These are phyloP conservation scores for Amanita inopinata DNA, from an alignment of 768 basidiomycete genomes.

Conservation along the genomic window DNA sequence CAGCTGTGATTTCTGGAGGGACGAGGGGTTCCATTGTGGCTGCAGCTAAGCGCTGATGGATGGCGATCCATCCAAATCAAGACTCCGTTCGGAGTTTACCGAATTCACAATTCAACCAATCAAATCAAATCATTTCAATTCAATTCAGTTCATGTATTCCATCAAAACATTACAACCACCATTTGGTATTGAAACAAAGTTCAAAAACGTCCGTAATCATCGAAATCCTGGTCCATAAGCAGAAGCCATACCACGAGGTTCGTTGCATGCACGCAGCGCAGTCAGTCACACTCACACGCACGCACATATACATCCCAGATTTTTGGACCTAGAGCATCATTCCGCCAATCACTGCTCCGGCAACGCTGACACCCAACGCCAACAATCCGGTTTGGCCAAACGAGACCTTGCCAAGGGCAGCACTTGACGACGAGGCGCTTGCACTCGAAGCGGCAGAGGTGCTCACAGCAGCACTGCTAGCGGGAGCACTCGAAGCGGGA, in stretches of 20 bases:
- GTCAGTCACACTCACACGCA: background rate
- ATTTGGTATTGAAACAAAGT: background rate
- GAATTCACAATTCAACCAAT: background rate
- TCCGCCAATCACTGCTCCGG: constrained; percentile 4
- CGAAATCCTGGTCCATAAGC: background rate
- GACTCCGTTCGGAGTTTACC: background rate
- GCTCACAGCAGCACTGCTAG: background rate
- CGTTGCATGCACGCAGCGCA: background rate
- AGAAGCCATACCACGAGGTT: background rate
- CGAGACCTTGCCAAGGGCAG: background rate
- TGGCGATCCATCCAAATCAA: background rate
- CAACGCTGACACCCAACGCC: background rate
- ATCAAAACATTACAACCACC: background rate
- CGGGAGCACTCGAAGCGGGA: background rate
- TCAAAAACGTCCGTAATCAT: background rate
- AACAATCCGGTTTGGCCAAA: background rate
- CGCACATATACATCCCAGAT: background rate
- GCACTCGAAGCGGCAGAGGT: background rate
- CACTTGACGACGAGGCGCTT: background rate
- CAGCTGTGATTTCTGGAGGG: constrained; percentile 60
- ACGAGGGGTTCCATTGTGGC: constrained; percentile 37
- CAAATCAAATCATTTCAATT: background rate
- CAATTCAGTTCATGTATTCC: background rate
- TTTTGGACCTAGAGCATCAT: constrained; percentile 2
- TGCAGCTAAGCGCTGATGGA: background rate